phyloP scores from a whole-genome alignment of 176 grass and related monocot genomes.

The Bonia amplexicaulis region DNA sequence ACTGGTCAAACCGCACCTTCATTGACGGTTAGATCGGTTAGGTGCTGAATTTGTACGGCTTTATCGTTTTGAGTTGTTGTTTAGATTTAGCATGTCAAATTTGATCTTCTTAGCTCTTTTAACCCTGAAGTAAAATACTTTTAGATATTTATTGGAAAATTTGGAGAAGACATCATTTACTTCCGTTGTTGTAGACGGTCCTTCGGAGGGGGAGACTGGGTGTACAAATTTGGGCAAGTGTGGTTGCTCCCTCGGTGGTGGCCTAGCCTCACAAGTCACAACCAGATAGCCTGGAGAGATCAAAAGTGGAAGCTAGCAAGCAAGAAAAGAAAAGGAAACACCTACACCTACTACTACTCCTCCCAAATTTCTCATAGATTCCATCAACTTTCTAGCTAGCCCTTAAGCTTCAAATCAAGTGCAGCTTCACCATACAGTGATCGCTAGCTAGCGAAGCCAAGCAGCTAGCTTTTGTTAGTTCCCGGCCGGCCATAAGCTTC shows the following conservation, averaged over 20 bases:
- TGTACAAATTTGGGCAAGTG: constrained; percentile 35
- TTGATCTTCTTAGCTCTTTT: no score
- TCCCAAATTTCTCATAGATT: constrained; percentile 16
- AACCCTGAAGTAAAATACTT: no score
- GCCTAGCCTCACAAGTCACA: constrained; percentile 38
- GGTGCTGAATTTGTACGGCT: no score
- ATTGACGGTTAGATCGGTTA: no score
- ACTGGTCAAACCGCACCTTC: no score
- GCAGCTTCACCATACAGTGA: neutral
- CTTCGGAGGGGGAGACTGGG: neutral
- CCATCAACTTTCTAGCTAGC: neutral
- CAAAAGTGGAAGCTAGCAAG: constrained; percentile 23
- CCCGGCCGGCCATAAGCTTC: neutral
- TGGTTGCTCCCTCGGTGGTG: constrained; percentile 25
- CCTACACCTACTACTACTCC: constrained; percentile 4
- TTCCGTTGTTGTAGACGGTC: no score
- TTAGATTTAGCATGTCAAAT: no score
- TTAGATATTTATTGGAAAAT: no score
- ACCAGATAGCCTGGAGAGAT: constrained; percentile 11
- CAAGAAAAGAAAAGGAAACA: constrained; percentile 16
- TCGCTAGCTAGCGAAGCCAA: neutral
- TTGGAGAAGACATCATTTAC: no score
- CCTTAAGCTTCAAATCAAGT: constrained; percentile 17
- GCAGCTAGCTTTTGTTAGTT: neutral
- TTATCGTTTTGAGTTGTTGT: no score